These are phyloP conservation scores for Symbiodinium natans DNA, from an alignment of 73 alveolate genomes.

Conservation along the genomic window DNA sequence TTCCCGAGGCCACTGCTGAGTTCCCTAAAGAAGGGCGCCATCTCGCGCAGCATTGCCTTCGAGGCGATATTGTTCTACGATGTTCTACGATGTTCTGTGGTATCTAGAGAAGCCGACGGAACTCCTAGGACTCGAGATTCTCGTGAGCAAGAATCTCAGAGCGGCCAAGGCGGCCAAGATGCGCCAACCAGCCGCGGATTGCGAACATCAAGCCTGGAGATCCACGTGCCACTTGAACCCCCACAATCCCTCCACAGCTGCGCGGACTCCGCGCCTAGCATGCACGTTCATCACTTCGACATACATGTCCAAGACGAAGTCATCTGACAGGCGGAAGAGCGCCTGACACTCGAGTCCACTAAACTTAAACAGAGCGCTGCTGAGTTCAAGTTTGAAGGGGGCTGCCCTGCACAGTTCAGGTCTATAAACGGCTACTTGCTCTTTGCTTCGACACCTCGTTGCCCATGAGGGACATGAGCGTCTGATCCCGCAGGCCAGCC, in stretches of 20 bases:
- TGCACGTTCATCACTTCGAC: constrained; percentile 24
- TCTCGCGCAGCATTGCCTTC: constrained; percentile 71
- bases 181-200: constrained; percentile 58
- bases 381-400: no score
- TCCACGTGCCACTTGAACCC: constrained; percentile 25
- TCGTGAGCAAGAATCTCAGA: no score
- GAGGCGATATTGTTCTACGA: no score
- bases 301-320: constrained; percentile 73
- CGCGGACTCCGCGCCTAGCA: neutral
- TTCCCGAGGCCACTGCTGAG: constrained; percentile 25
- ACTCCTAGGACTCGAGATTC: no score
- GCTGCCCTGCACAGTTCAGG: no score
- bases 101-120: no score
- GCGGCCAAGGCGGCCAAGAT: neutral
- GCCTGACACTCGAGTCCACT: no score
- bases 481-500: constrained; percentile 81
- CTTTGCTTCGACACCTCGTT: no score
- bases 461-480: constrained; percentile 90
- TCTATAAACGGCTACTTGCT: no score
- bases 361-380: no score
- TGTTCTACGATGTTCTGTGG: no score
- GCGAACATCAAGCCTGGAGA: constrained; percentile 59
- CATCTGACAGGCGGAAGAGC: constrained; percentile 57
- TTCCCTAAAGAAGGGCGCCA: constrained; percentile 73
- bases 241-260: no score